Base-by-base conservation (phyloP, 2,329 filamentous ascomycete genomes). In the Neospermospora avenae region DNA sequence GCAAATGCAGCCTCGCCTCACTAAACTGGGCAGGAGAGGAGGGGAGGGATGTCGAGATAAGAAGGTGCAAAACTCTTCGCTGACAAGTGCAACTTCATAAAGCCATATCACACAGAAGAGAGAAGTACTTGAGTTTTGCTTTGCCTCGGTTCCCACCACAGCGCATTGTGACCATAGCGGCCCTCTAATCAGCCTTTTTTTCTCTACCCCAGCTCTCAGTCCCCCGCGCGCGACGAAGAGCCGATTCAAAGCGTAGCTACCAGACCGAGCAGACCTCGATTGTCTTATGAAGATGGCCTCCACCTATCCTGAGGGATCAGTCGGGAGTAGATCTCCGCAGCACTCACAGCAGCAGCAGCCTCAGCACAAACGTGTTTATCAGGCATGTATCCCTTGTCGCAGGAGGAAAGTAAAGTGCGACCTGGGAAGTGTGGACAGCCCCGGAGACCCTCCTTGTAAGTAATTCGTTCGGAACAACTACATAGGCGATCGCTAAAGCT, bases 401-500 rank as follows among this genome's bases (percentile, higher is more conserved):
- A 69, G 79, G 37, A 75, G 83, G 63, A 85, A 85, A 60, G 77
- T 79, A 6, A 79, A 81, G 55, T 85, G 83, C 72, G 81, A 84
- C 65, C 74, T 84, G 51, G 81, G 81, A 37, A 89, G 87, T 70
- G 93, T 98, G 72, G 95, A 98, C 77, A 93, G 95, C 70, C 95
- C 95, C 24, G 87, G 93, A 75, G 91, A 96, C 69, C 93, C 93
- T 58, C 95, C 95, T 2, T 99, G 95, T 51, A 51, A 51, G 48
- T 35, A 8, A 4, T 31, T 13, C 11, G 14, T 18, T 18, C n/a
- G 10, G n/a, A 49, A 34, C n/a, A 49, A 49, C 20, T 28, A 4
- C n/a, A 34, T 14, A 31, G 22, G 16, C n/a, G 35, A 37, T n/a
- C 31, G 18, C 48, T 51, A 37, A 37, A 14, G 14, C 6, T n/a